Evolutionary conservation across 331 rosid genomes (phyloP).

Genomic region (Malus hybrid): DNA sequence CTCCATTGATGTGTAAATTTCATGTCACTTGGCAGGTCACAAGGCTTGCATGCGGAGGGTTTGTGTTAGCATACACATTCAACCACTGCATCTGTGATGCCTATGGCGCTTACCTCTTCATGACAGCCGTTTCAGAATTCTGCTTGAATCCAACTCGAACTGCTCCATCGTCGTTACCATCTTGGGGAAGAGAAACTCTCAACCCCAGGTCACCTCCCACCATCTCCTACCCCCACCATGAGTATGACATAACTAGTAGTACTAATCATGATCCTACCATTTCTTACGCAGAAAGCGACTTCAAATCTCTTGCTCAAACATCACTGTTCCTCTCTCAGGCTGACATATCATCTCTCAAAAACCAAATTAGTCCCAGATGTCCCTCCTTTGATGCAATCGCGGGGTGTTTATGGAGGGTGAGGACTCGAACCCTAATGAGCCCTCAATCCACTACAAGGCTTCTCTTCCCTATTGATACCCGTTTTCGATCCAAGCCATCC

Average conservation of each 20-base stretch:
- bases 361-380: background rate
- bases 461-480: conserved; percentile 19
- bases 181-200: conserved; percentile 16
- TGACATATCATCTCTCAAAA: conserved; percentile 9
- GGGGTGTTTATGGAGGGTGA: conserved; percentile 16
- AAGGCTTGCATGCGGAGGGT: conserved; percentile 16
- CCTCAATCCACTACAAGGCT: conserved; percentile 4
- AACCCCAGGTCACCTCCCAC: conserved; percentile 13
- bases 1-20: too few relatives aligned
- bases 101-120: conserved; percentile 14
- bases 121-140: conserved; percentile 13
- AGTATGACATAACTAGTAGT: background rate
- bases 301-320: conserved; percentile 12
- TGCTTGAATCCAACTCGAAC: conserved; percentile 1
- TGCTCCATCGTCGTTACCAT: conserved; percentile 4
- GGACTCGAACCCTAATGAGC: conserved; percentile 7
- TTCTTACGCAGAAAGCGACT: background rate
- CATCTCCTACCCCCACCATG: conserved; percentile 16
- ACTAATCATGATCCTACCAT: background rate
- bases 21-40: conserved; percentile 9
- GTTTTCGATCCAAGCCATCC: background rate
- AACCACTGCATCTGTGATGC: conserved; percentile 29
- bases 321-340: conserved; percentile 11
- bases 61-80: conserved; percentile 21
- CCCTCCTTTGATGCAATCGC: conserved; percentile 15